Percentiles rank a stretch among this genome's conserved stretches.
Conservation (phyloP, 2,329 filamentous ascomycete genomes). For the Diaporthe sp. region DNA sequence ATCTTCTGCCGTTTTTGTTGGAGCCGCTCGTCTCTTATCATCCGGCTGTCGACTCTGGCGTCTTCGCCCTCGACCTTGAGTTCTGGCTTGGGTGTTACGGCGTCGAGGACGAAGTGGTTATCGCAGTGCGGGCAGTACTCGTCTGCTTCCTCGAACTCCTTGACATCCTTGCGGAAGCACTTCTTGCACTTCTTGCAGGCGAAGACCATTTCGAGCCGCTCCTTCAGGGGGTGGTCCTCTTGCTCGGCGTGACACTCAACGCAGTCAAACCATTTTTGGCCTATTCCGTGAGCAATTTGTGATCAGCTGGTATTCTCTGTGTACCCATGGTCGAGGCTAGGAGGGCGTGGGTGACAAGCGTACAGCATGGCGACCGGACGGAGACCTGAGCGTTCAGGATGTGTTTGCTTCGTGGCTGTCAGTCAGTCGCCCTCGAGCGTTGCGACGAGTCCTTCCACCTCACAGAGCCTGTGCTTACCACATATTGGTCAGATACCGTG, state of each 20-base stretch:
- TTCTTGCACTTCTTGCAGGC: slow-evolving; percentile 99
- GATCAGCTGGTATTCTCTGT: not conserved
- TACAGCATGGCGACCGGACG: slow-evolving; percentile 96
- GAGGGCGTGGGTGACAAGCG: slow-evolving; percentile 49
- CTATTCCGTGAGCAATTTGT: slow-evolving; percentile 57
- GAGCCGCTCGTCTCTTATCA: slow-evolving; percentile 92
- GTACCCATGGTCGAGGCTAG: not conserved
- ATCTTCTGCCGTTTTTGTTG: slow-evolving; percentile 70
- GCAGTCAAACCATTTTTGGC: slow-evolving; percentile 99
- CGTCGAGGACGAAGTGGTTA: slow-evolving; percentile 97
- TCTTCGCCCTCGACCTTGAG: slow-evolving; percentile 94
- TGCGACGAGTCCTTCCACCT: not conserved
- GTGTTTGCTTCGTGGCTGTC: slow-evolving; percentile 80
- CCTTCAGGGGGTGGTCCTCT: slow-evolving; percentile 81
- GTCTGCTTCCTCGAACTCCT: slow-evolving; percentile 95
- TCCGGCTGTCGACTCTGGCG: slow-evolving; percentile 85
- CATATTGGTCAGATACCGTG: slow-evolving; percentile 36
- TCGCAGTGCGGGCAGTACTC: slow-evolving; percentile 99
- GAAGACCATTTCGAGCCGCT: slow-evolving; percentile 90
- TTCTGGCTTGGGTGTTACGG: slow-evolving; percentile 84
- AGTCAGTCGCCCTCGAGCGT: slow-evolving; percentile 9
- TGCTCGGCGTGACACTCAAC: slow-evolving; percentile 91
- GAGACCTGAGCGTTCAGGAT: slow-evolving; percentile 97
- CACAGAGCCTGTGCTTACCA: slow-evolving; percentile 34
- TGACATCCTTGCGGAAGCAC: slow-evolving; percentile 93